Evolutionary conservation across 495 filamentous ascomycete genomes (phyloP), one percentile per base, ranked within the genome.

Genomic region (Chaetomium tenue): DNA sequence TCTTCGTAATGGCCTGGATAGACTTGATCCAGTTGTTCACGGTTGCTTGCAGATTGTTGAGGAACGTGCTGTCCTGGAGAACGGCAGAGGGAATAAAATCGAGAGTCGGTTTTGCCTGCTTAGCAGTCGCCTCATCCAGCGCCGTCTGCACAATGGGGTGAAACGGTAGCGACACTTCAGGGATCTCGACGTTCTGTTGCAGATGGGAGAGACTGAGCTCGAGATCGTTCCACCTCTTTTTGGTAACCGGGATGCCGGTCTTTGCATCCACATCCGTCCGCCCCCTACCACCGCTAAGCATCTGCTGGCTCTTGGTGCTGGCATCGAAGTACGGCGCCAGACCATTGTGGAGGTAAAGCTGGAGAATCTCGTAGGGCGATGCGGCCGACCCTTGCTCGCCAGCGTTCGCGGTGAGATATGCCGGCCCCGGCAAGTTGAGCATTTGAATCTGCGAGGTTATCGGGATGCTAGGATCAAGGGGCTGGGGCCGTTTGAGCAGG

Each of bases 21-120:
- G 93, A 96, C 78, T 96, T 92, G 76, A 97, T 97, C 94, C 94
- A 99, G 66, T 87, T 85, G 78, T 96, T 98, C 54, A 97, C 94
- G 16, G 86, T 92, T 59, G 90, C 89, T 72, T 98, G 95, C 30
- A 99, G 81, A 65, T 88, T 93, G 74, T 99, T 99, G 60, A 96
- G 86, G 68, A 98, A 96, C 15, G 86, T 86, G 74, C 89, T 96
- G 75, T 95, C 94, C 47, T 88, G 83, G 25, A 97, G 79, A 25
- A 93, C 79, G 3, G 81, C 74, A 5, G 84, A 65, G 33, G 91
- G 89, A 58, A 98, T 89, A 57, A 91, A 71, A 44, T 97, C 92
- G 22, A 91, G 81, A 0, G 87, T 84, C 18, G 90, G 84, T 67
- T 88, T 89, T 18, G 82, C 77, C 60, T 84, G 80, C 61, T 84